Percentiles rank a stretch among this genome's conserved stretches.
These are phyloP conservation scores for Przewalskia tangutica DNA, from an alignment of 257 asterid genomes.

Conservation along the genomic window DNA sequence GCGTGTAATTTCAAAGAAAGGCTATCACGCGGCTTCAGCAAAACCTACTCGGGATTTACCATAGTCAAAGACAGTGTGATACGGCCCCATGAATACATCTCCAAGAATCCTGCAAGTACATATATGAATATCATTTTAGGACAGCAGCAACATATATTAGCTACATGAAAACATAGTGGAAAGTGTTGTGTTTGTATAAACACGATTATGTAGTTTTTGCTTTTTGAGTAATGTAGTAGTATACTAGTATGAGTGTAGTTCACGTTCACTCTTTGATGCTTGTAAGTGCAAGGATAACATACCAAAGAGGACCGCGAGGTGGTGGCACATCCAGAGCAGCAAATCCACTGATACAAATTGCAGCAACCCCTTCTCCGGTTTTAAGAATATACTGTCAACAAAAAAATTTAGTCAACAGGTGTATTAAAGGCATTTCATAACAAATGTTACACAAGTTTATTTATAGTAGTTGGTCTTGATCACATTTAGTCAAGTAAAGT, in stretches of 20 bases:
- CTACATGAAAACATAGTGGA: neutral
- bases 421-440: neutral
- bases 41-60: conserved; percentile 86
- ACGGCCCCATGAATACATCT: conserved; percentile 90
- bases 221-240: neutral
- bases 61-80: conserved; percentile 82
- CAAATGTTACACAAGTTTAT: neutral
- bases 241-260: neutral
- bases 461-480: neutral
- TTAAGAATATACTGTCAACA: conserved; percentile 64
- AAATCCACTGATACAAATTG: conserved; percentile 81
- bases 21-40: conserved; percentile 59
- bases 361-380: conserved; percentile 50
- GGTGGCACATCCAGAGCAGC: conserved; percentile 78
- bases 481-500: neutral
- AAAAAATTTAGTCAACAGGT: neutral
- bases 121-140: neutral
- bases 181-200: neutral
- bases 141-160: neutral
- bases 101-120: conserved; percentile 80
- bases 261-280: neutral
- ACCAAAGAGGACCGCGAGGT: conserved; percentile 96
- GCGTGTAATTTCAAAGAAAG: neutral
- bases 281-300: conserved; percentile 1
- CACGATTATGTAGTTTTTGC: neutral